Percentiles rank a stretch among this genome's conserved stretches.
phyloP scores from a whole-genome alignment of 305 asterid genomes.

The Caryopteris hybrid region DNA sequence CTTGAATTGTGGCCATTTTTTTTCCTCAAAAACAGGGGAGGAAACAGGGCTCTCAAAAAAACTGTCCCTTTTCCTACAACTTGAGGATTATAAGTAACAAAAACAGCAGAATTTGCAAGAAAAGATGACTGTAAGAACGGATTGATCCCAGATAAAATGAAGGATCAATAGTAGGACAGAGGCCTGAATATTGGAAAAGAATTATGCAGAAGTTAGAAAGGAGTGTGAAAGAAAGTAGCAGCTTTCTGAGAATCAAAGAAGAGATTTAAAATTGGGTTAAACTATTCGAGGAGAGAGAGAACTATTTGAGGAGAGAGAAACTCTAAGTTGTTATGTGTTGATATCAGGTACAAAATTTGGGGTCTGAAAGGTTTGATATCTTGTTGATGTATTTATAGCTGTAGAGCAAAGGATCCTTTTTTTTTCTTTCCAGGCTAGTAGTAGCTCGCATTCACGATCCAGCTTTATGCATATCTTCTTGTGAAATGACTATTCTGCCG shows the following conservation, averaged over 20 bases:
- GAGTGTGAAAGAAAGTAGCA: neutral
- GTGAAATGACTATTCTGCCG: conserved; percentile 19
- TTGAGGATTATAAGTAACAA: neutral
- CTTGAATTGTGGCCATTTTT: conserved; percentile 34
- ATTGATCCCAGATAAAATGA: conserved; percentile 8
- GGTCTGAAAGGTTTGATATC: conserved; percentile 9
- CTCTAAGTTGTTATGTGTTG: neutral
- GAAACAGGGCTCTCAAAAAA: conserved; percentile 40
- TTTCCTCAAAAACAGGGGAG: conserved; percentile 22
- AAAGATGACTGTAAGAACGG: neutral
- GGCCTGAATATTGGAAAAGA: neutral
- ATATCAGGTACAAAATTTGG: neutral
- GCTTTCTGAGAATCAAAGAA: neutral
- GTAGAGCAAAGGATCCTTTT: neutral
- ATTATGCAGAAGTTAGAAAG: neutral
- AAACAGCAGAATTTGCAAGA: neutral
- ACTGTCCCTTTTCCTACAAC: conserved; percentile 26
- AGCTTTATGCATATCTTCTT: conserved; percentile 17
- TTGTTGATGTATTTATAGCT: conserved; percentile 48
- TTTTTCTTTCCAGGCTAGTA: neutral
- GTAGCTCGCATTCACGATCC: conserved; percentile 31
- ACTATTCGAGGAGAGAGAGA: neutral
- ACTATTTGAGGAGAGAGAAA: too few species aligned
- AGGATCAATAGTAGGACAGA: conserved; percentile 11
- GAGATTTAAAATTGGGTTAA: neutral